Evolutionary conservation across 148 eudicot species (phyloP).

Genomic region (Rhododendron williamsianum): DNA sequence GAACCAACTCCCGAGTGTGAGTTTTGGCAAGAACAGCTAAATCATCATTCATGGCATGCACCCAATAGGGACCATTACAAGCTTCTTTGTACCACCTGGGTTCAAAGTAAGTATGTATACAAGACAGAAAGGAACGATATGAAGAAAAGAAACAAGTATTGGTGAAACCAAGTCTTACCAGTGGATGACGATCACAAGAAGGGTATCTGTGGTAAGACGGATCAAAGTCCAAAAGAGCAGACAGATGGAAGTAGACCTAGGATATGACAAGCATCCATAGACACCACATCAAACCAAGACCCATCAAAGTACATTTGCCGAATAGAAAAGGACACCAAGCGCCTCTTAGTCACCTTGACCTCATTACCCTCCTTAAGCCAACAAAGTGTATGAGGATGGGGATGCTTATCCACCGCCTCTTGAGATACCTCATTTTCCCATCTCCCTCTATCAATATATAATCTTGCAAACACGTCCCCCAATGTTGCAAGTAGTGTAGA

Average conservation of each 20-base stretch:
- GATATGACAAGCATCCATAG: neutral
- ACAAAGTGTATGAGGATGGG: neutral
- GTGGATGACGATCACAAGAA: neutral
- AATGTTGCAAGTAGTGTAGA: neutral
- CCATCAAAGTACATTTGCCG: neutral
- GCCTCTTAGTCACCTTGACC: neutral
- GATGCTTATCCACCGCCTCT: neutral
- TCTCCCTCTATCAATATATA: neutral
- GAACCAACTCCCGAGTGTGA: too few relatives aligned
- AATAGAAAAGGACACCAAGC: neutral
- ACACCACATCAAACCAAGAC: neutral
- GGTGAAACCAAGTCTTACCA: neutral
- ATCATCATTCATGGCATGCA: neutral
- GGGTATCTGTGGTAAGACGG: neutral
- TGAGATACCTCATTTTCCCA: neutral
- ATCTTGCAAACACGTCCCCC: neutral
- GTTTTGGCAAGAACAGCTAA: too few relatives aligned
- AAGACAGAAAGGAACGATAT: neutral
- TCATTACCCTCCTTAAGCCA: neutral
- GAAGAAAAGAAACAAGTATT: neutral
- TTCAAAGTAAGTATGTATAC: neutral
- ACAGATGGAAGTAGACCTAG: neutral
- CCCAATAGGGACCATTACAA: neutral
- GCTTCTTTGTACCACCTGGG: neutral
- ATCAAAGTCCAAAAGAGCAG: neutral